These are phyloP conservation scores for Phytophthora podocarpi DNA, from an alignment of 352 stramenopile genomes.

Conservation along the genomic window DNA sequence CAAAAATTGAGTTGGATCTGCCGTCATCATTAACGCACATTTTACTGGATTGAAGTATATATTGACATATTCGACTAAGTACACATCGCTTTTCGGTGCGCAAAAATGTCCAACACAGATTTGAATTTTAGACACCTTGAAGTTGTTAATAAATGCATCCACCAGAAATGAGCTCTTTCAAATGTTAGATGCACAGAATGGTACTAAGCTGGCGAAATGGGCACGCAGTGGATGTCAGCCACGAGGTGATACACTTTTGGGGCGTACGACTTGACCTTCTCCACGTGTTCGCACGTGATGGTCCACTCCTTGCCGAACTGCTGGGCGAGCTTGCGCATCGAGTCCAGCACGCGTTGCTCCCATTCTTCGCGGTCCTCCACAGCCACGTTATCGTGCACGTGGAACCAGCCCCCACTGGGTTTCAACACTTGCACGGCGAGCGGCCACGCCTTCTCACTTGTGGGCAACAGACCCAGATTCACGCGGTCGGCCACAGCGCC, in stretches of 20 bases:
- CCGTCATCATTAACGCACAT: constrained; percentile 13
- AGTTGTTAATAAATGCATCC: no score
- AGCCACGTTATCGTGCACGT: constrained; percentile 96
- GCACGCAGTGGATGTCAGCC: constrained; percentile 74
- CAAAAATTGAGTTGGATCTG: constrained; percentile 22
- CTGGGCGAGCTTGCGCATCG: constrained; percentile 53
- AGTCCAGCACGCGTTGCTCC: constrained; percentile 64
- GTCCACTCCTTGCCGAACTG: constrained; percentile 62
- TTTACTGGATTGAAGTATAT: not conserved
- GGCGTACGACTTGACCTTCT: constrained; percentile 93
- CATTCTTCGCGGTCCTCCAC: constrained; percentile 82
- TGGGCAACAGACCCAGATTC: constrained; percentile 94
- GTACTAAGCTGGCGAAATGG: constrained; percentile 9
- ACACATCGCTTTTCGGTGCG: constrained; percentile 3
- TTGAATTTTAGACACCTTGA: constrained; percentile 18
- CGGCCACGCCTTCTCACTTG: constrained; percentile 93
- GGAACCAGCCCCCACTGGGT: constrained; percentile 90
- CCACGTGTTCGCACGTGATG: constrained; percentile 86
- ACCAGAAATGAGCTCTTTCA: no score
- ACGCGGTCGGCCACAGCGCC: constrained; percentile 91
- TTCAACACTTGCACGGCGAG: constrained; percentile 93
- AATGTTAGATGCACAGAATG: no score
- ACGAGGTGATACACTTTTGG: constrained; percentile 91
- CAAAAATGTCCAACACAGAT: constrained; percentile 15
- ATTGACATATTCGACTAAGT: constrained; percentile 16